Conservation (phyloP, 805 yeast genomes). For the Starmerella bacillaris region DNA sequence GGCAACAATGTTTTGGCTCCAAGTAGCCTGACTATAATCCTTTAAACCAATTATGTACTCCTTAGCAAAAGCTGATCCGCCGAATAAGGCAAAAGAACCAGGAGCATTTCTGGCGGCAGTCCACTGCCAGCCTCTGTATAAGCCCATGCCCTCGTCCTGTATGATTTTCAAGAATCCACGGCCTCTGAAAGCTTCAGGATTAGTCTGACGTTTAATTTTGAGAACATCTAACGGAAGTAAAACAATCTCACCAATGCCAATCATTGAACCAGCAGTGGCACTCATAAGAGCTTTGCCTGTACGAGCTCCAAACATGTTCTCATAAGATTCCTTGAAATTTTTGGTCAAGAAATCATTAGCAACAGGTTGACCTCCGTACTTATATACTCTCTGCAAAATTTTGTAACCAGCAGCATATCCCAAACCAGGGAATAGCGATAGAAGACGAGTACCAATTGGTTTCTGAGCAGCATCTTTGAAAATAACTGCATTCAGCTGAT, state of each 20-base stretch:
- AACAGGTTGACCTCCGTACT: constrained; percentile 98
- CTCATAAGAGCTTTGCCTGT: constrained; percentile 94
- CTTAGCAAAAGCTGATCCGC: constrained; percentile 97
- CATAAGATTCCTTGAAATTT: constrained; percentile 55
- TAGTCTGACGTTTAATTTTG: constrained; percentile 96
- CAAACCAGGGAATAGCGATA: constrained; percentile 88
- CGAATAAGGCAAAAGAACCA: constrained; percentile 92
- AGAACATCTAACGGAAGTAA: constrained; percentile 87
- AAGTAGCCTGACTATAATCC: constrained; percentile 82
- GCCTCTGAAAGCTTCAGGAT: constrained; percentile 98
- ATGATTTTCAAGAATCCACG: constrained; percentile 83
- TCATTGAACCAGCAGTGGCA: constrained; percentile 92
- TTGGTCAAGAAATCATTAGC: constrained; percentile 79
- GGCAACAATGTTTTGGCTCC: constrained; percentile 86
- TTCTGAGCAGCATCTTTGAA: constrained; percentile 67
- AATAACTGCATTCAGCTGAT: constrained; percentile 68
- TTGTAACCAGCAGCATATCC: constrained; percentile 97
- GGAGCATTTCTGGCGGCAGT: constrained; percentile 99
- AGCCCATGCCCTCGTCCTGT: constrained; percentile 77
- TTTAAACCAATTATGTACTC: constrained; percentile 75
- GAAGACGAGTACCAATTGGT: constrained; percentile 48
- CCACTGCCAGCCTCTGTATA: constrained; percentile 99
- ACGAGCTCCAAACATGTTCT: constrained; percentile 67
- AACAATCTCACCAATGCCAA: constrained; percentile 92
- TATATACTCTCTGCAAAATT: constrained; percentile 90